These are phyloP conservation scores for Jacaranda mimosifolia DNA, from an alignment of 257 asterid genomes.

Conservation along the genomic window DNA sequence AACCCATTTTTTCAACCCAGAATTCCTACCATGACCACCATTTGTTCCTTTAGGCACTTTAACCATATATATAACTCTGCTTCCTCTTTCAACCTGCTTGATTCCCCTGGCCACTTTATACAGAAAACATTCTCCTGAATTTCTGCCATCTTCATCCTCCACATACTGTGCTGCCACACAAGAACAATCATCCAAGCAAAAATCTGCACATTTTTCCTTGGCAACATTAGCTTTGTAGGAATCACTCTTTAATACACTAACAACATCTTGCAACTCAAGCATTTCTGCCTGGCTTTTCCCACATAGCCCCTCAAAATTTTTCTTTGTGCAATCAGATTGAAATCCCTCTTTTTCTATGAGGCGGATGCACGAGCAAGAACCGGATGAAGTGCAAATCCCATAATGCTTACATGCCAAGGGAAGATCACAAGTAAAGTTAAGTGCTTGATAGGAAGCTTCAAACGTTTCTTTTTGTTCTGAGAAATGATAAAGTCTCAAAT, in stretches of 20 bases:
- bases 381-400: conserved; percentile 71
- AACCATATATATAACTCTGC: conserved; percentile 56
- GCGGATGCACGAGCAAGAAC: conserved; percentile 70
- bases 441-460: conserved; percentile 68
- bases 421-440: conserved; percentile 69
- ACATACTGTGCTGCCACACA: conserved; percentile 71
- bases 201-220: conserved; percentile 56
- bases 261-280: conserved; percentile 70
- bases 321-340: conserved; percentile 46
- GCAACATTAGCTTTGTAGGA: conserved; percentile 38
- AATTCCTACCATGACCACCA: conserved; percentile 44
- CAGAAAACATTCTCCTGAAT: conserved; percentile 48
- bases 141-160: not conserved
- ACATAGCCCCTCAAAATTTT: conserved; percentile 50
- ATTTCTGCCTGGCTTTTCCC: conserved; percentile 54
- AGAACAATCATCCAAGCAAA: conserved; percentile 66
- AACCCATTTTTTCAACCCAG: conserved; percentile 75
- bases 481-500: conserved; percentile 70
- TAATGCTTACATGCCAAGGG: conserved; percentile 76
- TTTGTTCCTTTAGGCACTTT: conserved; percentile 60
- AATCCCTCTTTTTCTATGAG: conserved; percentile 38
- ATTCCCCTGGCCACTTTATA: conserved; percentile 72
- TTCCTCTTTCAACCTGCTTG: conserved; percentile 56
- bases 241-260: conserved; percentile 63
- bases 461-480: conserved; percentile 52